Conservation (phyloP, 2,329 filamentous ascomycete species). For the Talaromyces sp. region DNA sequence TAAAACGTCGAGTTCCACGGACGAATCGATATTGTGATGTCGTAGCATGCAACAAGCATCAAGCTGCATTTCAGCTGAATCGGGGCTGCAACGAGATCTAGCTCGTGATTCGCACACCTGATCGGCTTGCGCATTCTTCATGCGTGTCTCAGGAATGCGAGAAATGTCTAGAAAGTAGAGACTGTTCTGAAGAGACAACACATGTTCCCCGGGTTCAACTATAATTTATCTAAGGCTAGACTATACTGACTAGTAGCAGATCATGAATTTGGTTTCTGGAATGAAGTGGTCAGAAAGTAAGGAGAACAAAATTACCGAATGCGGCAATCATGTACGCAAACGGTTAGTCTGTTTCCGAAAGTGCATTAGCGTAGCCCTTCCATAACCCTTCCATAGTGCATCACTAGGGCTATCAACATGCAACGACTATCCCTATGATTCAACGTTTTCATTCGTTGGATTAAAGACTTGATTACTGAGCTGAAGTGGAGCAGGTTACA, state of each 20-base stretch:
- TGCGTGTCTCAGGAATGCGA: conserved; percentile 4
- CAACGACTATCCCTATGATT: background rate
- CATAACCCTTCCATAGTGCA: too few relatives aligned
- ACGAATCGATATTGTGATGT: too few relatives aligned
- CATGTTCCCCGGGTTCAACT: background rate
- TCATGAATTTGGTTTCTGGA: background rate
- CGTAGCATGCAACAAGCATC: background rate
- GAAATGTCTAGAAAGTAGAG: background rate
- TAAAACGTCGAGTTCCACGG: background rate
- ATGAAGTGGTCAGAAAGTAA: background rate
- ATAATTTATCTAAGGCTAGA: background rate
- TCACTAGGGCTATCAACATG: background rate
- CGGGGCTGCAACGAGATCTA: too few relatives aligned
- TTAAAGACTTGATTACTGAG: too few relatives aligned
- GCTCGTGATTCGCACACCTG: background rate
- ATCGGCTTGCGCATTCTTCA: background rate
- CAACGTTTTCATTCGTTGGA: background rate
- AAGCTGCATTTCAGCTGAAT: background rate
- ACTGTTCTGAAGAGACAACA: background rate
- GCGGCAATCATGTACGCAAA: conserved; percentile 8
- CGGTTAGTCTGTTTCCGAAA: background rate
- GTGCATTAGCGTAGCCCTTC: background rate
- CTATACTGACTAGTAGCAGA: background rate
- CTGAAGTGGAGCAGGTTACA: background rate
- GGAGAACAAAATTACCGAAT: conserved; percentile 4